Evolutionary conservation across 2,329 filamentous ascomycete species (phyloP), one percentile per base, ranked within the genome.

Genomic region (Falciphora oryzae): DNA sequence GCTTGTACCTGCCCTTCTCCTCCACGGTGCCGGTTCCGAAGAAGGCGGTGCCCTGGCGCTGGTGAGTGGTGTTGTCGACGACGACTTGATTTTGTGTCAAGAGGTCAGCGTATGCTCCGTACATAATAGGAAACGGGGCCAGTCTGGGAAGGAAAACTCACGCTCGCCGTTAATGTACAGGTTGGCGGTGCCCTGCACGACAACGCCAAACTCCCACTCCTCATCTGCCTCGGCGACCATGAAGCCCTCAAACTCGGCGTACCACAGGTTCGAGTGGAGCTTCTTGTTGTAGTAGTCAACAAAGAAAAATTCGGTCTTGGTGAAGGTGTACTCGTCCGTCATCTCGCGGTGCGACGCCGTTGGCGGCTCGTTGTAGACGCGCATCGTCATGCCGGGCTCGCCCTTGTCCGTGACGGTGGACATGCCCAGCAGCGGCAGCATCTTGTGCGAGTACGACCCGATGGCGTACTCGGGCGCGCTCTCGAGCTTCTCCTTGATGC

Each of bases 41-140:
- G 75, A 88, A 88, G 2, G 82, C 79, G 66, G 83, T 81, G n/a
- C 85, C 84, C 57, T 81, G 79, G 59, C 74, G 78, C 73, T 91
- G 89, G 65, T 86, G 84, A 61, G 85, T 87, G 25, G 83, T 81
- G 70, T 90, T 89, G 75, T 90, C 86, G 27, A 90, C 82, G 35
- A 90, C 78, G 3, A 89, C 61, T 62, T 27, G 28, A 16, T 59
- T 59, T 44, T 61, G 13, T 32, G 18, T 56, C 3, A n/a, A 18
- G 13, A 22, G 5, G 16, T 44, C 16, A 44, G 38, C 18, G 38
- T 22, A 22, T 22, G 6, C 3, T 44, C 38, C 4, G 2, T 18
- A 8, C 3, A 13, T 14, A 13, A 44, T 3, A 11, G 2, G n/a
- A 22, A 56, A 56, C 18, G 22, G n/a, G 10, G n/a, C 3, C 7